Evolutionary conservation across 108 stramenopile genomes (phyloP).

Genomic region (Hondaea fermentalgiana): DNA sequence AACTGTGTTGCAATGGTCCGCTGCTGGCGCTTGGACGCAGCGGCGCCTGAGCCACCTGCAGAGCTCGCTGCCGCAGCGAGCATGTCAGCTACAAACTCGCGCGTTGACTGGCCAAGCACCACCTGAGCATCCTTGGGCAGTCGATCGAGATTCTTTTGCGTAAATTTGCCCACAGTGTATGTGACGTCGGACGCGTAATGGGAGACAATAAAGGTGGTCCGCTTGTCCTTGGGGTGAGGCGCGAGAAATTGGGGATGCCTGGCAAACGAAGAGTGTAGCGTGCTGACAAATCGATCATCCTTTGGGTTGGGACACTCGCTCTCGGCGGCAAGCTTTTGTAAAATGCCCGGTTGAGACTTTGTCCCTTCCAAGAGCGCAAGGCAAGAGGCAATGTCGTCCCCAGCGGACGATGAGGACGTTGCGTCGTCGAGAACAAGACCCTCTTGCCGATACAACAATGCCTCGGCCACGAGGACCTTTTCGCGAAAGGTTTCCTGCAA

Average conservation of each 20-base stretch:
- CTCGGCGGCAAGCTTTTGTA: background rate
- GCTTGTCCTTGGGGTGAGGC: background rate
- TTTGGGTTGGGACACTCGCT: background rate
- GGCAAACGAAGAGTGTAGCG: background rate
- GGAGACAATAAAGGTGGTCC: background rate
- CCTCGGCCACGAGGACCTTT: conserved; percentile 3
- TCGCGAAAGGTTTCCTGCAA: conserved; percentile 15
- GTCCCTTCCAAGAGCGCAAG: background rate
- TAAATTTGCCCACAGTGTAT: conserved; percentile 21
- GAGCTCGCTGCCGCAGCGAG: background rate
- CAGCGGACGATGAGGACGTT: background rate
- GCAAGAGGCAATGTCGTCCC: background rate
- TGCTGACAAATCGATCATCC: background rate
- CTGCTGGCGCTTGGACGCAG: background rate
- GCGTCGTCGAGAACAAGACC: background rate
- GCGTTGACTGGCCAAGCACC: background rate
- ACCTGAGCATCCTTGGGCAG: conserved; percentile 18
- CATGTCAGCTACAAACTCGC: background rate
- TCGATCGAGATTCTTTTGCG: conserved; percentile 33
- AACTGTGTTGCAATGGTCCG: background rate
- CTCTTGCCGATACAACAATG: background rate
- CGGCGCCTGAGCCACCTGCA: background rate
- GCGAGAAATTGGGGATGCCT: background rate
- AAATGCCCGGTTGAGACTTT: background rate
- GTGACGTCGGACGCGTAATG: conserved; percentile 24